These are phyloP conservation scores for Colletotrichum incanum DNA, from an alignment of 2,329 filamentous ascomycete genomes.

Conservation along the genomic window DNA sequence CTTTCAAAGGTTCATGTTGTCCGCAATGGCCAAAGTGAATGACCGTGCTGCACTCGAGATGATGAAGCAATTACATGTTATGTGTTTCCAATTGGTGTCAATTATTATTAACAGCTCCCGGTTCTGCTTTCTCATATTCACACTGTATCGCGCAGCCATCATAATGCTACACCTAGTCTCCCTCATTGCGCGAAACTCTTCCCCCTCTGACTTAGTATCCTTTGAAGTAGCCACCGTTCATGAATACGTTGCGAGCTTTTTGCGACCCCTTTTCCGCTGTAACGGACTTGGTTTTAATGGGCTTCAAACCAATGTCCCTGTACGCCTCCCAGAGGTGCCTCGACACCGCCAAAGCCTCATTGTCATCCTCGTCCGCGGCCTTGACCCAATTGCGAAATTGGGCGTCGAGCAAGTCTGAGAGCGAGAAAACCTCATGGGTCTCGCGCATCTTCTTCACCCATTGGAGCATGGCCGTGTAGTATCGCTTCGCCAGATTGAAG, in stretches of 20 bases:
- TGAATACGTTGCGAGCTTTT: neutral
- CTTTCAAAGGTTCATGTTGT: neutral
- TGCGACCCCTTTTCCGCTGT: neutral
- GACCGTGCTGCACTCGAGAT: neutral
- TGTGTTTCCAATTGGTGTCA: neutral
- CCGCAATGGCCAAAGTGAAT: neutral
- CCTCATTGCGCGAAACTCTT: neutral
- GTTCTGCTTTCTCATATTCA: neutral
- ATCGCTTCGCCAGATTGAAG: constrained; percentile 6
- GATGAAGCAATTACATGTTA: neutral
- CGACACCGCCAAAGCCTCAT: neutral
- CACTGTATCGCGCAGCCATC: neutral
- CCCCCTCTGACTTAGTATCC: neutral
- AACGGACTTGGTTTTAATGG: neutral
- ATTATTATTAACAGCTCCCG: neutral
- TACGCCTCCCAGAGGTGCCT: constrained; percentile 2
- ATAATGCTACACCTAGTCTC: neutral
- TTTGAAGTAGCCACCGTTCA: neutral
- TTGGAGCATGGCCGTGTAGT: constrained; percentile 12
- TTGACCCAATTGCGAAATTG: neutral
- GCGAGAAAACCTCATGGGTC: neutral
- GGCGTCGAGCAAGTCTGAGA: neutral
- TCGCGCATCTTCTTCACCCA: neutral
- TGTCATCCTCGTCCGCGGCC: neutral
- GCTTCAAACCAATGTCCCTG: neutral